Base-by-base conservation (phyloP, 768 basidiomycete species). In the Mycena venus region DNA sequence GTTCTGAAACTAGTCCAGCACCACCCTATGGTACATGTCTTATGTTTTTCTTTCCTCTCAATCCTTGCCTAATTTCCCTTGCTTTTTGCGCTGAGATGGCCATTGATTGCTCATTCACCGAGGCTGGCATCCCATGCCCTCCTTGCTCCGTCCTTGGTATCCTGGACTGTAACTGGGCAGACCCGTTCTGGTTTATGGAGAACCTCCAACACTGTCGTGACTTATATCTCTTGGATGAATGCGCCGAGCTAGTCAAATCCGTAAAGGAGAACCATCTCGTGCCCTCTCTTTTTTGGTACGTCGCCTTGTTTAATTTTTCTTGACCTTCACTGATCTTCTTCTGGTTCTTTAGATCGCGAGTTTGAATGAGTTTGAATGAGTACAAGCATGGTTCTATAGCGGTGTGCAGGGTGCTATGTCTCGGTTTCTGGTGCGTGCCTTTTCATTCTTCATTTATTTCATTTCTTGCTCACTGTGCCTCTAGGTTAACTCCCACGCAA, bases 121-220 rank as follows among this genome's bases (percentile, higher is more conserved):
- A 67, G 27, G 51, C 65, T 3, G 65, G 51, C 21, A 40, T 67
- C 19, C 65, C 53, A 1, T 67, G 65, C 53, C 65, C 65, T 9
- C 40, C 65, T 31, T 67, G 65, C 25, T 38, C 53, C 31, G 36
- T 67, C 14, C 65, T 55, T 12, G 65, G 65, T 6, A 44, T 67
- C 19, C 65, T 53, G 17, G 65, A 67, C 7, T 67, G 65, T 14
- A 17, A 56, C 34, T 56, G 53, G 51, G 36, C 65, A 12, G 29
- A 67, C n/a, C 65, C 65, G 1, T 55, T 29, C 17, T 40, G 51
- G 36, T 40, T 67, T 8, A 12, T 42, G 0, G 49, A 51, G 11
- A 67, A 40, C 27, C 53, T 67, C 40, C 65, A 21, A 2, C 25
- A 15, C 27, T 32, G 34, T 36, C 65, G 65, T 10, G 40, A 67